A percentile compares a stretch with the other conserved stretches of the same genome.
Conservation (phyloP, 306 rosid species). For the Prunus armeniaca region DNA sequence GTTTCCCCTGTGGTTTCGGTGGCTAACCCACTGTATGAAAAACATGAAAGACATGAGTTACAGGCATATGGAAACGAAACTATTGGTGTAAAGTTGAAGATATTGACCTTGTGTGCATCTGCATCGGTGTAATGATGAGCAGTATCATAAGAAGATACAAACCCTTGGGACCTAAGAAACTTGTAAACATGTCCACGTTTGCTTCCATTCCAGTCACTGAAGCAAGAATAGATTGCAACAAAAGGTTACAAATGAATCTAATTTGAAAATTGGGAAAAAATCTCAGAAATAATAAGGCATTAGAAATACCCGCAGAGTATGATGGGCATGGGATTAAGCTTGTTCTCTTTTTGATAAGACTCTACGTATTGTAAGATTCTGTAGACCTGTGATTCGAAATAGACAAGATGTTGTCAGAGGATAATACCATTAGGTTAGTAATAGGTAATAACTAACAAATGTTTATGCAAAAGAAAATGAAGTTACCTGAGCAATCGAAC, state of each 20-base stretch:
- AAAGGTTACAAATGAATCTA: not conserved
- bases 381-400: conserved; percentile 56
- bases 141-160: conserved; percentile 87
- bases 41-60: conserved; percentile 4
- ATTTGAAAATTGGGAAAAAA: not conserved
- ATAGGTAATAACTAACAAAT: not conserved
- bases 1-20: conserved; percentile 92
- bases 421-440: conserved; percentile 4
- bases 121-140: conserved; percentile 93
- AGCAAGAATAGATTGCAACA: conserved; percentile 20
- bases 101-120: conserved; percentile 79
- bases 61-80: not conserved
- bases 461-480: conserved; percentile 5
- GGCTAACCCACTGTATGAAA: conserved; percentile 83
- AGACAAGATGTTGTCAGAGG: not conserved
- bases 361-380: conserved; percentile 82
- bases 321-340: conserved; percentile 85
- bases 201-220: conserved; percentile 98
- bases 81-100: conserved; percentile 4
- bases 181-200: conserved; percentile 96
- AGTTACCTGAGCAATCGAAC: conserved; percentile 71
- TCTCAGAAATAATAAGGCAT: not conserved
- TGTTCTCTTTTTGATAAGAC: conserved; percentile 76
- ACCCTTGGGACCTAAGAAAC: conserved; percentile 92
- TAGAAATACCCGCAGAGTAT: conserved; percentile 77